Evolutionary conservation across 495 filamentous ascomycete species (phyloP).

Genomic region (Podospora pseudopauciseta): DNA sequence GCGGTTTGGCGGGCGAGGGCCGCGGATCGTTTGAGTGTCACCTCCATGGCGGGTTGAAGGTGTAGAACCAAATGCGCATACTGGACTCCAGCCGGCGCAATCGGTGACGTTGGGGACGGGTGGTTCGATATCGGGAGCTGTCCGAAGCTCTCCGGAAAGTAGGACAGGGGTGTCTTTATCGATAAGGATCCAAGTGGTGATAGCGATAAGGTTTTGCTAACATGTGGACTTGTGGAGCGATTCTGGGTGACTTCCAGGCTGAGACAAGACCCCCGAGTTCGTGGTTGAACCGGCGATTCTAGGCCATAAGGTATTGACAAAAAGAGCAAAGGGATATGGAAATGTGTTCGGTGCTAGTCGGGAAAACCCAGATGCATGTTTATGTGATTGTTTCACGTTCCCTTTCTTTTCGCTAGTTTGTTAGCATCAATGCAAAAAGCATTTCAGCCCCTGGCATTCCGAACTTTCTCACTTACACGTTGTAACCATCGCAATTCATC

Average conservation of each 20-base stretch:
- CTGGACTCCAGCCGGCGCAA: conserved; percentile 6
- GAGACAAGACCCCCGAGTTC: not conserved
- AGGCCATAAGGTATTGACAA: not conserved
- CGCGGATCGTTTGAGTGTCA: conserved; percentile 22
- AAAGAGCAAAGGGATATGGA: too few species aligned
- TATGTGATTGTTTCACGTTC: not conserved
- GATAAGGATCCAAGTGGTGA: conserved; percentile 9
- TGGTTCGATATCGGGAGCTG: conserved; percentile 17
- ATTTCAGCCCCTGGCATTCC: not conserved
- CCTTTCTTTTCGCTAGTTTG: not conserved
- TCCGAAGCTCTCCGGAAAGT: conserved; percentile 8
- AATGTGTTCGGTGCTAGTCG: too few species aligned
- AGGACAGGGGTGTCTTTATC: not conserved
- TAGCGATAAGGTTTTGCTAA: not conserved
- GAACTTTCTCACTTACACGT: not conserved
- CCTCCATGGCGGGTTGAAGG: conserved; percentile 28
- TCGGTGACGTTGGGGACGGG: conserved; percentile 1
- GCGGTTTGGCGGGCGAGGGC: conserved; percentile 19
- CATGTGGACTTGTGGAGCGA: not conserved
- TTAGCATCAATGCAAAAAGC: not conserved
- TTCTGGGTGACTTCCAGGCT: not conserved
- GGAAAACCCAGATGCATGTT: too few species aligned
- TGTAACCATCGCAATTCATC: not conserved
- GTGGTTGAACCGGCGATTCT: not conserved
- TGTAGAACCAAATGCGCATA: conserved; percentile 13